phyloP scores from a whole-genome alignment of 768 basidiomycete species.

The Suillus occidentalis region DNA sequence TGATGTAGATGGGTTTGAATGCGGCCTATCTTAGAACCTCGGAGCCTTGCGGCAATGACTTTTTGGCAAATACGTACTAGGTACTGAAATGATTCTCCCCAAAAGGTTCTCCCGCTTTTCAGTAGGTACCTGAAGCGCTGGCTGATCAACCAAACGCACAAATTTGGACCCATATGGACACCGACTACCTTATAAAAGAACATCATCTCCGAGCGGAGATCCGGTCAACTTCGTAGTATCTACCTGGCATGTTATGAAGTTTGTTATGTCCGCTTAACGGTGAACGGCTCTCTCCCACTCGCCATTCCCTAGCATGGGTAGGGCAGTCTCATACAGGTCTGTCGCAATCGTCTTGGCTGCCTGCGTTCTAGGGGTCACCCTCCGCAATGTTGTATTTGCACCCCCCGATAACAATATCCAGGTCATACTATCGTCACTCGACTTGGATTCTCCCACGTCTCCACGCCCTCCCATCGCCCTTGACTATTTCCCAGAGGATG shows the following conservation, averaged over 20 bases:
- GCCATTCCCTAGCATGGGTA: neutral
- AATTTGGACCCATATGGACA: neutral
- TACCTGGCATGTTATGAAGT: neutral
- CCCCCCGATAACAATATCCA: neutral
- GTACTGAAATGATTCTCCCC: neutral
- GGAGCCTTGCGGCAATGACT: neutral
- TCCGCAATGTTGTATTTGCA: constrained; percentile 1
- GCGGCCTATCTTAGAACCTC: neutral
- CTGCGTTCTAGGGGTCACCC: constrained; percentile 1
- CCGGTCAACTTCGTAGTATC: neutral
- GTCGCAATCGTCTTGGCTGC: neutral
- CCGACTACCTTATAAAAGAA: neutral
- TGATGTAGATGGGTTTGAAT: no score
- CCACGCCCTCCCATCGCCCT: neutral
- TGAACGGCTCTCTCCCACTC: neutral
- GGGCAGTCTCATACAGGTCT: constrained; percentile 2
- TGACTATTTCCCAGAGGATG: neutral
- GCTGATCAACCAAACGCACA: neutral
- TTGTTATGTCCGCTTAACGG: neutral
- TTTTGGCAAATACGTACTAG: neutral
- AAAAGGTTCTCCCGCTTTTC: neutral
- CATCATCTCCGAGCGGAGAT: neutral
- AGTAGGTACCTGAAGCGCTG: neutral
- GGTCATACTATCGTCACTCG: neutral
- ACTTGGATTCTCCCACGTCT: neutral